Base-by-base conservation (phyloP, 768 basidiomycete species). In the Sporobolomyces roseus region DNA sequence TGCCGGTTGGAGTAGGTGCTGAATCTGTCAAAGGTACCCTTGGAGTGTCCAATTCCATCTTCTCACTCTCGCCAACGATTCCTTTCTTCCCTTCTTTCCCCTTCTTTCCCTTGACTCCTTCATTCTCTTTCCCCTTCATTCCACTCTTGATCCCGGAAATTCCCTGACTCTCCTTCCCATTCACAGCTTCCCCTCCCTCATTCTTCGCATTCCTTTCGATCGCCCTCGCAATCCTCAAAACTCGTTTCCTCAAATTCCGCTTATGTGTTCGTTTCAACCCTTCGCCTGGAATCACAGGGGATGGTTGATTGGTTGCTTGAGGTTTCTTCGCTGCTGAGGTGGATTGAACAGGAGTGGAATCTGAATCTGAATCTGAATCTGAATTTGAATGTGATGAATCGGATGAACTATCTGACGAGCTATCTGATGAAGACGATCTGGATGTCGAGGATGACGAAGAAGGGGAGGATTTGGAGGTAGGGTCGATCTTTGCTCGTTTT, bases 211-310 rank as follows among this genome's bases (percentile, higher is more conserved):
- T 27, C 23, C 33, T 50, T 30, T 59, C 55, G 12, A 7, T 38
- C 36, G 66, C 66, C 9, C 32, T 25, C 9, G 66, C 66, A 2
- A 25, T 1, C 7, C 55, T 27, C 48, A 69, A 30, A 35, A 12
- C 33, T 10, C 63, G 41, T 29, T 72, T 72, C 17, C 71, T 43
- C 46, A 58, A 16, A 48, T 72, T 72, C 3, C 71, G 66, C 21
- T 59, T 65, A 19, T 63, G 50, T 0, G 71, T 72, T 2, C 61
- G 7, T 4, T 29, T 46, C 25, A 36, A 27, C 0, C 71, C 71
- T 7, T n/a, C 14, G 0, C 66, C 71, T 4, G 71, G 71, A 2
- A 63, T n/a, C 1, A 72, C 59, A 21, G 6, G 10, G 9, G 38
- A 41, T 41, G 53, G 48, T 38, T 32, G 54, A n/a, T n/a, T 7